These are phyloP conservation scores for Backusella morwellensis DNA, from an alignment of 192 early-diverging fungal species.

Conservation along the genomic window DNA sequence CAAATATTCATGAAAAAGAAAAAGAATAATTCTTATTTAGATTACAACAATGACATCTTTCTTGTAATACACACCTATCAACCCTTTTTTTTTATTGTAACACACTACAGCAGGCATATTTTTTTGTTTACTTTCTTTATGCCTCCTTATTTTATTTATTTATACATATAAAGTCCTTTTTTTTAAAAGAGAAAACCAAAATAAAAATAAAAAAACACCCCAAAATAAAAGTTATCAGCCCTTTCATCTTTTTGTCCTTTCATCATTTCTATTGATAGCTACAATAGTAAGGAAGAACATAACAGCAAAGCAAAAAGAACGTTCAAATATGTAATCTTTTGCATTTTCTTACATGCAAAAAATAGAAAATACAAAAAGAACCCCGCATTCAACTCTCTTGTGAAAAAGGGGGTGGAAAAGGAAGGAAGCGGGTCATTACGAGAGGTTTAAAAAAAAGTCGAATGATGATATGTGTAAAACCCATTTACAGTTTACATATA, in stretches of 20 bases:
- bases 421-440: background rate
- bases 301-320: background rate
- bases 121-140: background rate
- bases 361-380: background rate
- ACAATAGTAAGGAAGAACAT: too few species aligned
- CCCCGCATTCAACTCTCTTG: background rate
- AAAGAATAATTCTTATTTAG: background rate
- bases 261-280: background rate
- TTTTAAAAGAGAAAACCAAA: background rate
- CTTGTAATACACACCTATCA: background rate
- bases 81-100: background rate
- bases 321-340: background rate
- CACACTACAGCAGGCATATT: background rate
- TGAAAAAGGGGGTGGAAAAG: background rate
- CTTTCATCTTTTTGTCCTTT: background rate
- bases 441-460: background rate
- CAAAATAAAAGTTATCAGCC: background rate
- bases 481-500: background rate
- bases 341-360: too few species aligned
- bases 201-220: background rate
- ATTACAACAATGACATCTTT: background rate
- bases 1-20: background rate
- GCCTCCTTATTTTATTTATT: background rate
- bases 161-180: background rate
- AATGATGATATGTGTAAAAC: background rate